These are phyloP conservation scores for Magnusiomyces suaveolens DNA, from an alignment of 1,139 yeast species.

Conservation along the genomic window DNA sequence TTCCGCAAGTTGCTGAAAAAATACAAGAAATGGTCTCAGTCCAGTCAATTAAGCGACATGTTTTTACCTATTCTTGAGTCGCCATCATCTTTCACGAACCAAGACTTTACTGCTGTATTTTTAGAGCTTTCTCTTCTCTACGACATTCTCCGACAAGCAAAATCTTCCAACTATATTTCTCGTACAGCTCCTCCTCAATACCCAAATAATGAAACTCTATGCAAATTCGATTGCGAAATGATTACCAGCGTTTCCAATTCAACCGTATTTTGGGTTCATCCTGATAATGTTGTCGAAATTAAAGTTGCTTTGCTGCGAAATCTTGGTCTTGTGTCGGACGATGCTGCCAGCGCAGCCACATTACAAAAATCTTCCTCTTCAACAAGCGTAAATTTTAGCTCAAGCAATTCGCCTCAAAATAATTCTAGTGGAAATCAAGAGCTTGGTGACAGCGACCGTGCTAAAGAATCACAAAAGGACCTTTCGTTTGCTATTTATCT, in stretches of 20 bases:
- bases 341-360: no score
- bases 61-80: slow-evolving; percentile 32
- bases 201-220: slow-evolving; percentile 22
- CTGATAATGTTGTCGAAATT: slow-evolving; percentile 34
- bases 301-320: slow-evolving; percentile 31
- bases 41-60: slow-evolving; percentile 25
- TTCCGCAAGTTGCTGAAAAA: slow-evolving; percentile 73
- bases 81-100: slow-evolving; percentile 49
- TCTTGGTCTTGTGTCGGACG: slow-evolving; percentile 24
- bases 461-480: no score
- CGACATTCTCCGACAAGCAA: slow-evolving; percentile 39
- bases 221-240: slow-evolving; percentile 35
- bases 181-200: slow-evolving; percentile 13
- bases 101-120: slow-evolving; percentile 57
- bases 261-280: slow-evolving; percentile 35
- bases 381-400: background rate
- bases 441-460: slow-evolving; percentile 20
- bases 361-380: no score
- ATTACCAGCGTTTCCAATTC: slow-evolving; percentile 25
- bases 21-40: slow-evolving; percentile 52
- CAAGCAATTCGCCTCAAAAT: slow-evolving; percentile 1
- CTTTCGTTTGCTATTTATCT: slow-evolving; percentile 18
- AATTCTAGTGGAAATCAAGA: background rate
- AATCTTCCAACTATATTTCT: slow-evolving; percentile 9
- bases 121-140: slow-evolving; percentile 51